Base-by-base conservation (phyloP, 148 eudicot species). In the Salicornia ramosissima region DNA sequence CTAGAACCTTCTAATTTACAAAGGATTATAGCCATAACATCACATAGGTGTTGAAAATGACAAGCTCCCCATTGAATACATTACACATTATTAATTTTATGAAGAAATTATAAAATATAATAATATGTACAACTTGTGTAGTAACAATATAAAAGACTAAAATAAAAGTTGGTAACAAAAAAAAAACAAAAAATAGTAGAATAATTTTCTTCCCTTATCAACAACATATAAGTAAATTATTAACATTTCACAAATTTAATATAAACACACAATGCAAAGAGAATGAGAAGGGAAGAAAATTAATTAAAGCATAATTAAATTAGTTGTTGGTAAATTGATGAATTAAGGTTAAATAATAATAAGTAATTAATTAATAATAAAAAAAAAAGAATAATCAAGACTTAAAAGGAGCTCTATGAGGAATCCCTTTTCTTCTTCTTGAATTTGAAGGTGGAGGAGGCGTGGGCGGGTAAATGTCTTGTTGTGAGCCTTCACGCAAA, bases 391-490 rank as follows among this genome's bases (percentile, higher is more conserved):
- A 5, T 12, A 49, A 42, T 86, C 84, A 87, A 34, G 87, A 85
- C 55, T 84, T 82, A 75, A 92, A 82, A 22, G 98, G 98, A 25
- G 98, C 98, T 36, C 98, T 83, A 61, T 82, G 98, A 74, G 98
- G 98, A 77, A 92, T 85, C 72, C 98, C 92, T 70, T 92, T 92
- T 80, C 98, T 88, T 81, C 94, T 85, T 73, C 91, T 81, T 67
- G 84, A 78, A 83, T 43, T 82, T 11, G 82, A 72, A 84, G 91
- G 93, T 34, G 84, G 86, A 60, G 88, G 74, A 46, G 89, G 85
- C 61, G 86, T 81, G 81, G 83, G 79, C 73, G 91, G 84, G 79
- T 69, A 91, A 56, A 83, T 85, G 84, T 75, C 84, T 66, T 84
- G 80, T 74, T 82, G 85, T 78, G 77, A 78, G 70, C 82, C 83